These are phyloP conservation scores for Maudiozyma saulgeensis DNA, from an alignment of 805 yeast genomes.

Conservation along the genomic window DNA sequence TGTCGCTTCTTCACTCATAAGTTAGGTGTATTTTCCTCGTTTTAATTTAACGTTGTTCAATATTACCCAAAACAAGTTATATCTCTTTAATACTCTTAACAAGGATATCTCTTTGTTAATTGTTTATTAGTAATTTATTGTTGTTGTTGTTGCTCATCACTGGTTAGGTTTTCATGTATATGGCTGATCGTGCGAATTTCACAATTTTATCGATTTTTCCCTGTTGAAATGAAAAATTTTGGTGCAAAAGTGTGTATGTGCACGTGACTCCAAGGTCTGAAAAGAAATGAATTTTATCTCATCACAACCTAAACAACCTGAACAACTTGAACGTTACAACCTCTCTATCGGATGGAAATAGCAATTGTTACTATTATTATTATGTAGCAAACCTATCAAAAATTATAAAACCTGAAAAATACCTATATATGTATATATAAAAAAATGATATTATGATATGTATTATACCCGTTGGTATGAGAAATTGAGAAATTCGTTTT, in stretches of 20 bases:
- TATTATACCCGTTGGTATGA: too few species aligned
- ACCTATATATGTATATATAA: too few species aligned
- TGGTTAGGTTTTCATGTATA: not conserved
- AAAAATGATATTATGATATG: too few species aligned
- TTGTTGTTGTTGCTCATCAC: not conserved
- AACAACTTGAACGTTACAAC: too few species aligned
- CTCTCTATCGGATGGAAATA: too few species aligned
- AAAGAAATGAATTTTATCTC: not conserved
- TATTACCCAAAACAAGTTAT: too few species aligned
- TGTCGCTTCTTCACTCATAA: slow-evolving; percentile 22
- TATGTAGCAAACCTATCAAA: too few species aligned
- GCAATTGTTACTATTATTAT: too few species aligned
- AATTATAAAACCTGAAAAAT: too few species aligned
- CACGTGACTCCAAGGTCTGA: not conserved
- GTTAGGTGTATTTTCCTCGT: not conserved
- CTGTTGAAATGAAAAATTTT: not conserved
- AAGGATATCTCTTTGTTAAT: too few species aligned
- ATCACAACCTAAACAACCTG: not conserved
- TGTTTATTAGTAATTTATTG: not conserved
- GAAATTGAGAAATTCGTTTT: not conserved
- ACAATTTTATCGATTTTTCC: not conserved
- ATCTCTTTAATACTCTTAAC: too few species aligned
- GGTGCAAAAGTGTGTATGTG: not conserved
- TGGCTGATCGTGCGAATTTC: not conserved
- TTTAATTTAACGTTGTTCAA: too few species aligned